A percentile compares a stretch with the other conserved stretches of the same genome.
phyloP scores from a whole-genome alignment of 2,329 filamentous ascomycete genomes.

The Teratosphaeria nubilosa region DNA sequence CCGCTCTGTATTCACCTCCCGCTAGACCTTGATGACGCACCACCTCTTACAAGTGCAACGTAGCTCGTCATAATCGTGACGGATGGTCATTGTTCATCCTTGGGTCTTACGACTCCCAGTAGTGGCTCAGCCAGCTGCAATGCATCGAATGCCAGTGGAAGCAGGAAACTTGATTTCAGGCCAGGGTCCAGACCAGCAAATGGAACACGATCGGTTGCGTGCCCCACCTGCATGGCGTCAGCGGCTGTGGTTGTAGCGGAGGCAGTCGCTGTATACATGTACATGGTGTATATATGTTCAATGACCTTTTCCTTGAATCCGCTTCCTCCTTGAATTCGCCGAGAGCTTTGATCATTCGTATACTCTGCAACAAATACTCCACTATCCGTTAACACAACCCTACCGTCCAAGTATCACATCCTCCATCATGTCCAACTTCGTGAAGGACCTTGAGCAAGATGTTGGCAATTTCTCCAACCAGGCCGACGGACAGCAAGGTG shows the following conservation, averaged over 20 bases:
- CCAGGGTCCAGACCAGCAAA: background rate
- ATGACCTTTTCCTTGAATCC: background rate
- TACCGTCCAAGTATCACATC: background rate
- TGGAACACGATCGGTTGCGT: background rate
- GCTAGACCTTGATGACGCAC: too few relatives aligned
- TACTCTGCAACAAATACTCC: background rate
- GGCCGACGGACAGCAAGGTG: background rate
- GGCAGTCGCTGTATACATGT: background rate
- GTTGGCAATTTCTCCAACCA: background rate
- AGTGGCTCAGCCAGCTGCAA: background rate
- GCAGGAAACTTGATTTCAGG: background rate
- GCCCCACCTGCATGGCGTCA: background rate
- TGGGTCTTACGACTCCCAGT: background rate
- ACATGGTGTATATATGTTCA: background rate
- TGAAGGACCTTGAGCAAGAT: slow-evolving; percentile 2
- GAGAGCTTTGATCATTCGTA: background rate
- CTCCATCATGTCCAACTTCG: slow-evolving; percentile 3
- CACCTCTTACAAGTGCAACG: background rate
- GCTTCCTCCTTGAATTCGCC: background rate
- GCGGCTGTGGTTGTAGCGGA: background rate
- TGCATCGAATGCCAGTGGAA: background rate
- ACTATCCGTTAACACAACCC: background rate
- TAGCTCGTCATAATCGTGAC: background rate
- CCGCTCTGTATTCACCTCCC: too few relatives aligned
- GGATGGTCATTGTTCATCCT: background rate